Percentiles rank a stretch among this genome's conserved stretches.
These are phyloP conservation scores for Salicornia ramosissima DNA, from an alignment of 148 eudicot species.

Conservation along the genomic window DNA sequence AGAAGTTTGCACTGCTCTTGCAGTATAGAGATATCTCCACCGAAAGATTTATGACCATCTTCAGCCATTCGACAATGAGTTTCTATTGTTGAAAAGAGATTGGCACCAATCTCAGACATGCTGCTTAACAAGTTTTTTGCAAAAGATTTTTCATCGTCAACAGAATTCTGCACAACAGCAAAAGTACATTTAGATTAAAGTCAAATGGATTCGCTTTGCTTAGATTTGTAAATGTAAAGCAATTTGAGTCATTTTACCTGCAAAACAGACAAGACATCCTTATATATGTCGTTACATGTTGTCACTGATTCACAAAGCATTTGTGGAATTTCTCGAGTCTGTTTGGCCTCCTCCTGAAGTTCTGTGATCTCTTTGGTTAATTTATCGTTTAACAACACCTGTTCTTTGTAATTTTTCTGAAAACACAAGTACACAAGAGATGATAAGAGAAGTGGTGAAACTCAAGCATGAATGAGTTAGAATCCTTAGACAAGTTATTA, in stretches of 20 bases:
- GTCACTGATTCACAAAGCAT: constrained; percentile 51
- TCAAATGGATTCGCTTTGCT: background rate
- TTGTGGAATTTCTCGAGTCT: constrained; percentile 51
- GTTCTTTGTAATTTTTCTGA: constrained; percentile 57
- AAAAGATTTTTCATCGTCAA: constrained; percentile 57
- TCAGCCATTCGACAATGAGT: constrained; percentile 42
- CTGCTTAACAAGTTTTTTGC: constrained; percentile 52
- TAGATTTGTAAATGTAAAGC: background rate
- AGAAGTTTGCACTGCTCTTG: constrained; percentile 51
- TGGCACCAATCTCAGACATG: constrained; percentile 58
- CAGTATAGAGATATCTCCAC: constrained; percentile 32
- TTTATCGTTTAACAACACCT: constrained; percentile 42
- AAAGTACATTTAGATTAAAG: constrained; percentile 9
- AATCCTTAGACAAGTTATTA: background rate
- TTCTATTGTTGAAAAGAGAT: constrained; percentile 71
- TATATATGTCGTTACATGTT: constrained; percentile 54
- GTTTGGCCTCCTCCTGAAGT: constrained; percentile 58
- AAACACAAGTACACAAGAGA: background rate
- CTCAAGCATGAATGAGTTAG: background rate
- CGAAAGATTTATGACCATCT: constrained; percentile 31
- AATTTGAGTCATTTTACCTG: constrained; percentile 39
- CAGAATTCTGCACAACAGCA: constrained; percentile 44
- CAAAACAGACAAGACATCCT: constrained; percentile 51
- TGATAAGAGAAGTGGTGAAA: background rate
- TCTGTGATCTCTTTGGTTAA: constrained; percentile 45